Evolutionary conservation across 2,329 filamentous ascomycete genomes (phyloP).

Genomic region (Pseudonectria foliicola): DNA sequence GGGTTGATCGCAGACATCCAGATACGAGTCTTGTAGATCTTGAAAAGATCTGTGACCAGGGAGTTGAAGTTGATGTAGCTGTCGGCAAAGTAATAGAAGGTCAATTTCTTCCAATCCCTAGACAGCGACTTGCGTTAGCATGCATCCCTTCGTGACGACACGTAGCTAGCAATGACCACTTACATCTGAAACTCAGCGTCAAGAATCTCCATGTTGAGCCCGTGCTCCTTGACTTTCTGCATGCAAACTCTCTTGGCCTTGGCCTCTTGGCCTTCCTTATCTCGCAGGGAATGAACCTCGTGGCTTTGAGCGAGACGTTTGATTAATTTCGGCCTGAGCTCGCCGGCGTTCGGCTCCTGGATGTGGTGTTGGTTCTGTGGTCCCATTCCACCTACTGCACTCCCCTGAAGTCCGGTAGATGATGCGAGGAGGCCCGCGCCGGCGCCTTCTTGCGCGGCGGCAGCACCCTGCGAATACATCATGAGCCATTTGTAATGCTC

Average conservation of each 20-base stretch:
- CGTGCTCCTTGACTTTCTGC: constrained; percentile 91
- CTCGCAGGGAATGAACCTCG: constrained; percentile 79
- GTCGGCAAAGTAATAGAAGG: constrained; percentile 98
- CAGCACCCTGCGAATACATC: constrained; percentile 87
- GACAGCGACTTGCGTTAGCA: constrained; percentile 5
- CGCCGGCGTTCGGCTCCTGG: constrained; percentile 62
- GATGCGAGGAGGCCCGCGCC: constrained; percentile 57
- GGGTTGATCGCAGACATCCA: constrained; percentile 99
- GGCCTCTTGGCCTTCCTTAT: constrained; percentile 96
- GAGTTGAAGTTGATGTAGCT: constrained; percentile 99
- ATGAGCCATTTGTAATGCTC: constrained; percentile 98
- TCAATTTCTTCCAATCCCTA: constrained; percentile 98
- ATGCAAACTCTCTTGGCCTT: constrained; percentile 96
- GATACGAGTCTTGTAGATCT: constrained; percentile 98
- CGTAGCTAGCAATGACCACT: constrained; percentile 31
- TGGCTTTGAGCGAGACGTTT: constrained; percentile 89
- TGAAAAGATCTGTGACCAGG: constrained; percentile 94
- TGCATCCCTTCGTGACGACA: background rate
- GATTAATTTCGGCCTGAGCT: constrained; percentile 93
- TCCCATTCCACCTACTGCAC: constrained; percentile 72
- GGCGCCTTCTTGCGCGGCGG: constrained; percentile 52
- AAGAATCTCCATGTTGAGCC: constrained; percentile 95
- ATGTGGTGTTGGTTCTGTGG: constrained; percentile 65
- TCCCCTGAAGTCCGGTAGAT: constrained; percentile 57
- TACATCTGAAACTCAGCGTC: constrained; percentile 98